These are phyloP conservation scores for Cutaneotrichosporon sp. DNA, from an alignment of 1,284 basidiomycete genomes.

Conservation along the genomic window DNA sequence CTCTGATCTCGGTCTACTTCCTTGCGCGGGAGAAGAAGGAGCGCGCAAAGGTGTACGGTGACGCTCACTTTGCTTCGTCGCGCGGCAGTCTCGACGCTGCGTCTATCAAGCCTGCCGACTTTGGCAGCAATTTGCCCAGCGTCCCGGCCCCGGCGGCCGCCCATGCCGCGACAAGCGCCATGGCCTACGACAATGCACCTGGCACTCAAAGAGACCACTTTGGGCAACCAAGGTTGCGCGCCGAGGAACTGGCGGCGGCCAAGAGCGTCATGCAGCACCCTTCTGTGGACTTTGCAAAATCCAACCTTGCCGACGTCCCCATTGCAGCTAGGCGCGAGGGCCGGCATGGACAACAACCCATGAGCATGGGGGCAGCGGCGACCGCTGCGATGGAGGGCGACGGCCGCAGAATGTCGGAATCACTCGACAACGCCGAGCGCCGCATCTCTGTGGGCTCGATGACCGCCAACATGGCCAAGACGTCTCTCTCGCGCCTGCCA, in stretches of 20 bases:
- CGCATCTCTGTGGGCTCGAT: conserved; percentile 58
- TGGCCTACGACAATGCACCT: conserved; percentile 48
- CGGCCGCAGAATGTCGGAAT: neutral
- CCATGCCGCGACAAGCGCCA: conserved; percentile 50
- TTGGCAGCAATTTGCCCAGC: conserved; percentile 75
- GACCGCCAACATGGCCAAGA: conserved; percentile 34
- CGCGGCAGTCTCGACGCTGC: conserved; percentile 60
- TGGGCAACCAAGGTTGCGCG: conserved; percentile 36
- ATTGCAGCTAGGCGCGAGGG: conserved; percentile 54
- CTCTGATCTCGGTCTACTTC: conserved; percentile 93
- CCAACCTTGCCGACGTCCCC: conserved; percentile 45
- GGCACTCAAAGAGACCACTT: conserved; percentile 1
- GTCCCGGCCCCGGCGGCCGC: conserved; percentile 72
- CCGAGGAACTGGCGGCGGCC: conserved; percentile 33
- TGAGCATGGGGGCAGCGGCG: neutral
- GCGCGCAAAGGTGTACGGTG: conserved; percentile 86
- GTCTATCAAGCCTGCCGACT: conserved; percentile 54
- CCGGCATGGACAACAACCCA: conserved; percentile 19
- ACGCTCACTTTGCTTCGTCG: conserved; percentile 89
- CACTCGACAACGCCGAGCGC: conserved; percentile 62
- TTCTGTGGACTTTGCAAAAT: conserved; percentile 42
- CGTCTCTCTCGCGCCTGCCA: conserved; percentile 34
- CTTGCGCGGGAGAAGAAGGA: conserved; percentile 93
- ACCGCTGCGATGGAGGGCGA: neutral
- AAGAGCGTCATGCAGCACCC: conserved; percentile 52